phyloP scores from a whole-genome alignment of 176 grass and related monocot species.

The Phyllostachys edulis region DNA sequence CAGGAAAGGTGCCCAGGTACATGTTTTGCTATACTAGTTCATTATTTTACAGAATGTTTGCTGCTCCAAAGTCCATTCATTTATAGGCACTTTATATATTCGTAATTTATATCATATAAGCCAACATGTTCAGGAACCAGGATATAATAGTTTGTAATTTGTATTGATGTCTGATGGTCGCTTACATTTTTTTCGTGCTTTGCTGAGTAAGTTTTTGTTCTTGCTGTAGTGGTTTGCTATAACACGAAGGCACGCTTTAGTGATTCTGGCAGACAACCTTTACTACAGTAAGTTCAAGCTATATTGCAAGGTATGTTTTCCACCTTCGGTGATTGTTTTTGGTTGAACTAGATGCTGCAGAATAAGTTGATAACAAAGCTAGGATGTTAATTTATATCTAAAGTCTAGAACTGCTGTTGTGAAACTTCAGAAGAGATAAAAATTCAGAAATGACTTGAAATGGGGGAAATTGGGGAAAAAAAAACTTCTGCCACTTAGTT shows the following conservation, averaged over 20 bases:
- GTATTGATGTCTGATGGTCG: background rate
- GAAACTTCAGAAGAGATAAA: background rate
- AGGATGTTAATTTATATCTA: background rate
- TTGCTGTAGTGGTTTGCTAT: slow-evolving; percentile 93
- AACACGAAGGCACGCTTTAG: slow-evolving; percentile 89
- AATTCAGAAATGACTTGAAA: slow-evolving; percentile 14
- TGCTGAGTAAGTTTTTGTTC: slow-evolving; percentile 25
- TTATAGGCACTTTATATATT: background rate
- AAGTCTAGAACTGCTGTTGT: background rate
- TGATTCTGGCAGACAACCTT: slow-evolving; percentile 86
- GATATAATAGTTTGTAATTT: background rate
- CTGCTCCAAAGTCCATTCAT: slow-evolving; percentile 8
- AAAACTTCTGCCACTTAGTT: slow-evolving; percentile 6
- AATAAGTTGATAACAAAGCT: background rate
- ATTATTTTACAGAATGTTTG: slow-evolving; percentile 16
- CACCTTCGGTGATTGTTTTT: background rate
- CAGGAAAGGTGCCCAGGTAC: slow-evolving; percentile 95
- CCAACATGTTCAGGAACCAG: background rate
- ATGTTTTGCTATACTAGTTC: slow-evolving; percentile 16
- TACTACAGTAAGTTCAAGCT: slow-evolving; percentile 94
- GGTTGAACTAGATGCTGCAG: background rate
- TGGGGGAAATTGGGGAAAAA: background rate
- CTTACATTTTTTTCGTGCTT: slow-evolving; percentile 29
- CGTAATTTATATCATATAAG: background rate
- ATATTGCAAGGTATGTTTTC: slow-evolving; percentile 89